Conservation (phyloP, 495 filamentous ascomycete genomes). For the Neurospora intermedia region DNA sequence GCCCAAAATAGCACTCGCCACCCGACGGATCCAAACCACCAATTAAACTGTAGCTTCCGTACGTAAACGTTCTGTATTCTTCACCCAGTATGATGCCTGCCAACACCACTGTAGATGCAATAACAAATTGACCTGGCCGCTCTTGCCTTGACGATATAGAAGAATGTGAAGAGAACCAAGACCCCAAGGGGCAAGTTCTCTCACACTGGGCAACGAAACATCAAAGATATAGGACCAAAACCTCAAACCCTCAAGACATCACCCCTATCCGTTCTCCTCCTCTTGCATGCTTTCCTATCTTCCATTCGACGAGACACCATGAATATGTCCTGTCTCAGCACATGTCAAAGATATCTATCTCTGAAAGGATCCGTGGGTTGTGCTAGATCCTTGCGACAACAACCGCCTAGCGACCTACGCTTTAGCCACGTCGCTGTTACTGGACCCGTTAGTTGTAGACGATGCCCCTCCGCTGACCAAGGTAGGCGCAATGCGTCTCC, state of each 20-base stretch:
- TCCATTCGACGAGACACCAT: background rate
- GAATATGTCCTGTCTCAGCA: background rate
- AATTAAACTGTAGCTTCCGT: background rate
- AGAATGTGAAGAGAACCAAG: background rate
- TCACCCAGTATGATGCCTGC: background rate
- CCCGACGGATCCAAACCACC: background rate
- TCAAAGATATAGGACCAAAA: background rate
- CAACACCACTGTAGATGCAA: background rate
- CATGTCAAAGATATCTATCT: background rate
- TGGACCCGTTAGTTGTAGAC: background rate
- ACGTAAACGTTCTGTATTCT: background rate
- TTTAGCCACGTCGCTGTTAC: conserved; percentile 8
- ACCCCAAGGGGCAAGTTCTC: background rate
- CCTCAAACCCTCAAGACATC: background rate
- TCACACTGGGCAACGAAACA: background rate
- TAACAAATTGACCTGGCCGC: background rate
- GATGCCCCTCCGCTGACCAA: conserved; percentile 31
- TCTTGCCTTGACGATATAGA: background rate
- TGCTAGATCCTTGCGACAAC: background rate
- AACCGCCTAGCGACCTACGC: conserved; percentile 3
- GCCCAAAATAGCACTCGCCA: background rate
- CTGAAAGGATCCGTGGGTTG: background rate
- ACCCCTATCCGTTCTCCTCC: background rate
- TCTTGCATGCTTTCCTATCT: background rate
- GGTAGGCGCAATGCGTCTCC: conserved; percentile 69